Evolutionary conservation across 2,329 filamentous ascomycete genomes (phyloP), one percentile per base, ranked within the genome.

Genomic region (Pseudogymnoascus sp.): DNA sequence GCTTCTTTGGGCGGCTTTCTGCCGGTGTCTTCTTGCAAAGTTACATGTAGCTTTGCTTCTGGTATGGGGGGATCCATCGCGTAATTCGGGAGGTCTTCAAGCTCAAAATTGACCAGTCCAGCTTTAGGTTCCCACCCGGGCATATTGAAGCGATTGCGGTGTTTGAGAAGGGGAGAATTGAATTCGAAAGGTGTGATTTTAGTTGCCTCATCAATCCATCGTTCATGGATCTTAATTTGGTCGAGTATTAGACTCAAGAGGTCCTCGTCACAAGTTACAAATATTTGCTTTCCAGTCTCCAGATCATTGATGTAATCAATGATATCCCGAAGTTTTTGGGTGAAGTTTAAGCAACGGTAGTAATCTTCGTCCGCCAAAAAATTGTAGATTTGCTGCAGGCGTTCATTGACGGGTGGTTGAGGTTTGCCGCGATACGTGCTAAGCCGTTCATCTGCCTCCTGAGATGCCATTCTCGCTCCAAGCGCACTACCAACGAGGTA

Each of bases 331-430:
- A 77, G 70, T 60, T 77, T 76, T 10, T 65, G 59, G 1, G 75
- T 68, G 75, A 80, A 83, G 46, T 73, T 66, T 1, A 73, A 50
- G 63, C 75, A 76, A 14, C 78, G 75, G 63, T 79, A 75, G 5
- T 72, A 68, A 66, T 84, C 80, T 65, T 81, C 77, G 31, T 82
- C 79, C 3, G 76, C 69, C 22, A 85, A 77, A 65, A 82, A 85
- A 66, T 77, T 78, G 60, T 70, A 66, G n/a, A 71, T 63, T 38
- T 74, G 70, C 40, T 69, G 33, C 31, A 78, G 70, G 2, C 74
- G 73, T 28, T 68, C 63, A 33, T 70, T 71, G 6, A 75, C 62
- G 1, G 73, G 71, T 24, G 75, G 75, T 62, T 76, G 75, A 1
- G 64, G 66, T 61, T 72, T 67, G 24, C 67, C 69, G 61, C 66